Base-by-base conservation (phyloP, 345 rosid genomes). In the Trapa bicornis region DNA sequence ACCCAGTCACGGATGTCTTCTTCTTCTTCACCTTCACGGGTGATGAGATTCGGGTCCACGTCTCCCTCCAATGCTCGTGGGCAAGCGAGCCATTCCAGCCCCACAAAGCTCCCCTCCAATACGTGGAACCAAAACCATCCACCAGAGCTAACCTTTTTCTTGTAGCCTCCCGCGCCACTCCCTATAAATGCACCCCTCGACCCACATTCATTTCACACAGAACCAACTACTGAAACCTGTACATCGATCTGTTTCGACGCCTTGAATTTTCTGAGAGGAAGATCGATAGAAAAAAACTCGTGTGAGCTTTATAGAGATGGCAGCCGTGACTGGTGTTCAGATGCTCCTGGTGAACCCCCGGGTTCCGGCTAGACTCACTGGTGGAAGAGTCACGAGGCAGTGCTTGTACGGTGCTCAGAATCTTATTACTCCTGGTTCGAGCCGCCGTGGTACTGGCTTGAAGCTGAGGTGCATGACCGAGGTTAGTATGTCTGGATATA, bases 71-170 rank as follows among this genome's bases (percentile, higher is more conserved):
- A 17, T 72, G 75, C 29, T 22, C 73, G 71, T 64, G 69, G 83
- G 75, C 80, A 72, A 60, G 0, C 15, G 10, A 68, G 16, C 60
- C 80, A 79, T 73, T 75, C 74, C 73, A 72, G 53, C 68, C 73
- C 67, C 53, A 65, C 53, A 22, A 45, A 16, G 35, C 61, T 57
- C 32, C n/a, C 61, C 7, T 7, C 61, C 37, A 3, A 57, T 37
- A 58, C 63, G 63, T 58, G 63, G 63, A 58, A 8, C 63, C 63
- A 32, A 32, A 58, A 58, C 12, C 2, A 12, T 4, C 63, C 63
- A 11, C 16, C 38, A 54, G 16, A 13, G 14, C 35, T 22, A 22
- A 22, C 29, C 29, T 22, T 22, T 22, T 17, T 54, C 9, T 12
- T 22, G 38, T 16, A 0, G 3, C 63, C 63, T 8, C 5, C 15